phyloP scores from a whole-genome alignment of 108 stramenopile species.

The Cylindrotheca fusiformis region DNA sequence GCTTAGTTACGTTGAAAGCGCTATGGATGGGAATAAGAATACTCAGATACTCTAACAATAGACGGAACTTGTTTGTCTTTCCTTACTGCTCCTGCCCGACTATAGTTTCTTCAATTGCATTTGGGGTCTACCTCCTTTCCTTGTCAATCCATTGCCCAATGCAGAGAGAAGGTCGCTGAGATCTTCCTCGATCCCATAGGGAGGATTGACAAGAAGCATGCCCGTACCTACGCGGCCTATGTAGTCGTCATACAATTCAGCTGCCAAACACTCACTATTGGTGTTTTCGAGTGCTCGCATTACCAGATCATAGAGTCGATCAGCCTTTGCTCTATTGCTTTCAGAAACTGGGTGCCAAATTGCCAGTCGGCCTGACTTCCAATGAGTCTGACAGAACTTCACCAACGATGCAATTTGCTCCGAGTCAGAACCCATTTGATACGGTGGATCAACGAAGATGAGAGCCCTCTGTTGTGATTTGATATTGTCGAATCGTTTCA shows the following conservation, averaged over 20 bases:
- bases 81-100: background rate
- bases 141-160: background rate
- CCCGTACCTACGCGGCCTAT: background rate
- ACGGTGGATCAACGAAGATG: conserved; percentile 15
- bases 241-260: background rate
- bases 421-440: conserved; percentile 13
- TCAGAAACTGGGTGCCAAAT: conserved; percentile 11
- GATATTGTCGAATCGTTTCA: conserved; percentile 1
- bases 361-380: conserved; percentile 8
- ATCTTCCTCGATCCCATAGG: background rate
- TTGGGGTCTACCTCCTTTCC: background rate
- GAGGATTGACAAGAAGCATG: conserved; percentile 1
- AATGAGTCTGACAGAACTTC: background rate
- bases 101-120: background rate
- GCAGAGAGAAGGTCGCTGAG: background rate
- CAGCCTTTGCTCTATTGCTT: background rate
- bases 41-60: background rate
- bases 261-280: background rate
- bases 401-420: conserved; percentile 3
- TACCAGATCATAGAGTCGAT: conserved; percentile 1
- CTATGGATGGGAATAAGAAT: background rate
- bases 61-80: background rate
- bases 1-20: background rate
- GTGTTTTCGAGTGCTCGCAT: background rate
- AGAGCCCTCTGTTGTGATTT: background rate